Base-by-base conservation (phyloP, 2,329 filamentous ascomycete species). In the Huntiella decipiens region DNA sequence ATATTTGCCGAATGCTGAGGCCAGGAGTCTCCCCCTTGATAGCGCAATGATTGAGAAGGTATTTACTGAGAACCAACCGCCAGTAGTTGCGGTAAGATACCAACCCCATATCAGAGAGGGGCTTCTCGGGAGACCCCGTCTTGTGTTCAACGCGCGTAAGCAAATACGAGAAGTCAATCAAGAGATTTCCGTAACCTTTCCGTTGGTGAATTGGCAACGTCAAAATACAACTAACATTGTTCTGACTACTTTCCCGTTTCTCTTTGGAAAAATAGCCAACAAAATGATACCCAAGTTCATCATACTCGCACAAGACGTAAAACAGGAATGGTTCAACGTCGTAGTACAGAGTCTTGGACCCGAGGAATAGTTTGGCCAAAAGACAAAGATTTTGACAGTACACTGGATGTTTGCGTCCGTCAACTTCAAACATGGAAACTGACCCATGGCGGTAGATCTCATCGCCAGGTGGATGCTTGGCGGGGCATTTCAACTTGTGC, bases 221-320 rank as follows among this genome's bases (percentile, higher is more conserved):
- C 41, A 98, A 66, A 54, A 98, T 98, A 61, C 91, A 98, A 6
- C 86, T 95, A 41, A 98, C 91, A 53, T 98, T 98, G 61, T 98
- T 96, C 54, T 87, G 80, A 51, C 86, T 93, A 60, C 84, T 88
- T 2, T 85, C 81, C 38, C 92, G 73, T 63, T 98, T 98, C 63
- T 98, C 91, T 60, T 98, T 98, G 43, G 91, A 96, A 56, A 98
- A 98, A 58, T 98, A 98, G n/a, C 91, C 91, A 19, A 96, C 88
- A 54, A 98, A 91, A 58, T 95, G 91, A 57, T 91, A 95, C 13
- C 88, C 88, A 13, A 80, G 74, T 47, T 91, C 81, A 56, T 95
- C 83, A 54, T 87, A 88, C 55, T 94, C 91, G 53, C 86, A 93
- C 65, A 96, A 83, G 54, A 95, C 87, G 59, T 96, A 96, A 65